phyloP scores from a whole-genome alignment of 306 rosid genomes.

The Dalbergia cochinchinensis region DNA sequence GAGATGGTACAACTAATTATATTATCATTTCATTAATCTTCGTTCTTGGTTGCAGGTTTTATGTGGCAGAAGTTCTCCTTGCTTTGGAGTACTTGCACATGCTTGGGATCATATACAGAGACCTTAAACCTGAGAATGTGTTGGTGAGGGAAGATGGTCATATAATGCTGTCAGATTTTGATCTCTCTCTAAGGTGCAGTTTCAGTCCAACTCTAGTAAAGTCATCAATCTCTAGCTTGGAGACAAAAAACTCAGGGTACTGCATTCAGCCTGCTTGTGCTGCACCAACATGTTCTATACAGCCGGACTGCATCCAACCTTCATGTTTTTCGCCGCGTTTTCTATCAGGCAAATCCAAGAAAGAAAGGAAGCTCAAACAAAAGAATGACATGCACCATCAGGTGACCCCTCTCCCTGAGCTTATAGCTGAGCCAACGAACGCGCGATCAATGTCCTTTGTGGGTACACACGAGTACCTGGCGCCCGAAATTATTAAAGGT shows the following conservation, averaged over 20 bases:
- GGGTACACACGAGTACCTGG: slow-evolving; percentile 97
- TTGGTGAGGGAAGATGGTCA: slow-evolving; percentile 98
- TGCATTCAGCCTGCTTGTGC: slow-evolving; percentile 85
- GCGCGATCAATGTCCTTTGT: slow-evolving; percentile 99
- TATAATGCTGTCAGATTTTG: slow-evolving; percentile 97
- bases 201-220: slow-evolving; percentile 84
- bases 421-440: slow-evolving; percentile 86
- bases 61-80: slow-evolving; percentile 98
- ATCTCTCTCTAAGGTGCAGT: slow-evolving; percentile 88
- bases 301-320: slow-evolving; percentile 88
- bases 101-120: slow-evolving; percentile 98
- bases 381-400: slow-evolving; percentile 75
- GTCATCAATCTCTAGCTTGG: slow-evolving; percentile 59
- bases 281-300: slow-evolving; percentile 79
- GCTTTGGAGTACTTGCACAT: slow-evolving; percentile 97
- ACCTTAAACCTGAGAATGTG: slow-evolving; percentile 97
- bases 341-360: slow-evolving; percentile 72
- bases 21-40: slow-evolving; percentile 18
- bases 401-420: slow-evolving; percentile 86
- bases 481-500: slow-evolving; percentile 94
- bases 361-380: slow-evolving; percentile 65
- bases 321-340: slow-evolving; percentile 90
- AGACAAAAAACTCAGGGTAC: slow-evolving; percentile 72
- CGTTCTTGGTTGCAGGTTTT: slow-evolving; percentile 68
- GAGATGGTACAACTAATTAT: not conserved